These are phyloP conservation scores for Fusarium temperatum DNA, from an alignment of 2,329 filamentous ascomycete species.

Conservation along the genomic window DNA sequence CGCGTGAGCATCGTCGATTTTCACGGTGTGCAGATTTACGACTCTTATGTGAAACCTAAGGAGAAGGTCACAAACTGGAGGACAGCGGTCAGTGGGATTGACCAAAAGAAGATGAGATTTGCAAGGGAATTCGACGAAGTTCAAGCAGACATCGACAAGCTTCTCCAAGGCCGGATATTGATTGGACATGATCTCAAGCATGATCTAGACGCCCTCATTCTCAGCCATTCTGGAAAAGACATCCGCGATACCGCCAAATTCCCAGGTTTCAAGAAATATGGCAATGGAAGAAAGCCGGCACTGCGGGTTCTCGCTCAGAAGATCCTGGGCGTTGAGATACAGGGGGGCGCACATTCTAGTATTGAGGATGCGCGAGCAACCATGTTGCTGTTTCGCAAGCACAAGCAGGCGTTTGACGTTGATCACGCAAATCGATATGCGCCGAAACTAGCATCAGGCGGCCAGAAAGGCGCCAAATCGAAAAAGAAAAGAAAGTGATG, in stretches of 20 bases:
- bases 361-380: slow-evolving; percentile 85
- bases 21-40: slow-evolving; percentile 91
- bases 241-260: slow-evolving; percentile 87
- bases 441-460: slow-evolving; percentile 39
- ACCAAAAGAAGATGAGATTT: slow-evolving; percentile 73
- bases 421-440: slow-evolving; percentile 77
- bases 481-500: slow-evolving; percentile 52
- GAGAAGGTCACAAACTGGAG: slow-evolving; percentile 89
- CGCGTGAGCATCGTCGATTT: slow-evolving; percentile 93
- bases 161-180: slow-evolving; percentile 77
- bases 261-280: slow-evolving; percentile 75
- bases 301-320: slow-evolving; percentile 67
- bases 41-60: slow-evolving; percentile 85
- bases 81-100: slow-evolving; percentile 85
- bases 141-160: slow-evolving; percentile 73
- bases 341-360: slow-evolving; percentile 71
- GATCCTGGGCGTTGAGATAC: slow-evolving; percentile 69
- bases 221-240: slow-evolving; percentile 81
- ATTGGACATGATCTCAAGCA: slow-evolving; percentile 87
- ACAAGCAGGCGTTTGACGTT: slow-evolving; percentile 86
- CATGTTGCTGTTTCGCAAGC: slow-evolving; percentile 86
- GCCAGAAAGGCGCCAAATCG: slow-evolving; percentile 51
- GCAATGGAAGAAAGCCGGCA: slow-evolving; percentile 73
- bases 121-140: slow-evolving; percentile 80
- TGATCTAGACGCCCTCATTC: slow-evolving; percentile 76